Conservation (phyloP, 2,329 filamentous ascomycete genomes). For the Coniella lustricola region DNA sequence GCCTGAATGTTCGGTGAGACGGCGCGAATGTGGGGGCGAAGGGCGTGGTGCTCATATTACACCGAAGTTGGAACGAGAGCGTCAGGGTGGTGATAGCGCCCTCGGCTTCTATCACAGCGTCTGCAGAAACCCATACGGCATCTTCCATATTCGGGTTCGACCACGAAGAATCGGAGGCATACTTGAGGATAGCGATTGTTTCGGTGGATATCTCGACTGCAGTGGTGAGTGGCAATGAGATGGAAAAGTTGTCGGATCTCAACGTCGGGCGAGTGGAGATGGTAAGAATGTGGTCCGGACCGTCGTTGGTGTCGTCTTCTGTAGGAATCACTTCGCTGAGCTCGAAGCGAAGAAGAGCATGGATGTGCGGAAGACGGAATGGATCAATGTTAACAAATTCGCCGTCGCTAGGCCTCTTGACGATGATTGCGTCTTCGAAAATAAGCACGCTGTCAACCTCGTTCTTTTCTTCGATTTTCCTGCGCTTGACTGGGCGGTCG, state of each 20-base stretch:
- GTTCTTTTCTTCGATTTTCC: background rate
- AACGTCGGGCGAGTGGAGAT: slow-evolving; percentile 6
- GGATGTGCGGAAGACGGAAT: background rate
- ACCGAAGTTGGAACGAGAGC: slow-evolving; percentile 22
- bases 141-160: slow-evolving; percentile 12
- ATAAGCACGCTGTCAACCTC: slow-evolving; percentile 14
- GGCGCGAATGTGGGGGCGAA: background rate
- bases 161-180: slow-evolving; percentile 2
- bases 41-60: slow-evolving; percentile 21
- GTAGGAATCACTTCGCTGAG: slow-evolving; percentile 5
- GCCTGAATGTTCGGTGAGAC: slow-evolving; percentile 6
- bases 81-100: background rate
- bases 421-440: slow-evolving; percentile 11
- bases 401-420: background rate
- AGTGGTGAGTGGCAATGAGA: slow-evolving; percentile 7
- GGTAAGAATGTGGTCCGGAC: slow-evolving; percentile 6
- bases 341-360: slow-evolving; percentile 5
- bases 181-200: background rate
- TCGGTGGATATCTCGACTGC: slow-evolving; percentile 2
- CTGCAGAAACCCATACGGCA: slow-evolving; percentile 14
- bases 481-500: slow-evolving; percentile 17
- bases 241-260: background rate
- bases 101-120: background rate
- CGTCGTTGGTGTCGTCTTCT: slow-evolving; percentile 2
- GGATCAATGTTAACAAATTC: background rate